Percentiles rank a stretch among this genome's conserved stretches.
These are phyloP conservation scores for Plasmopara muralis DNA, from an alignment of 352 stramenopile genomes.

Conservation along the genomic window DNA sequence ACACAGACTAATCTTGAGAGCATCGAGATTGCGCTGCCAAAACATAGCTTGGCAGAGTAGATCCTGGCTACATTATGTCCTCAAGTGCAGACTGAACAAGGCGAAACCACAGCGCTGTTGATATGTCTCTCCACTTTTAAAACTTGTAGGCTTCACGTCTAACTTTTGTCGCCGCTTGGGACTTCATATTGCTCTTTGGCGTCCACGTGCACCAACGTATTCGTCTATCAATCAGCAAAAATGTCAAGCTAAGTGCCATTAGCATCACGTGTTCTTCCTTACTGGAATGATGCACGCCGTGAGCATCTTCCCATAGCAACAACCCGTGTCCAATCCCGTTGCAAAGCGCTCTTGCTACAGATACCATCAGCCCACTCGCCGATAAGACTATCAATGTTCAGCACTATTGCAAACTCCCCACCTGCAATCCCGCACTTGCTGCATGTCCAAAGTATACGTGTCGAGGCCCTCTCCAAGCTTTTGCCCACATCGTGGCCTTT, in stretches of 20 bases:
- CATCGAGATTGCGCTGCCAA: too few species aligned
- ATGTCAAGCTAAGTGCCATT: constrained; percentile 3
- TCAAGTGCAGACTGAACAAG: neutral
- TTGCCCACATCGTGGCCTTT: constrained; percentile 53
- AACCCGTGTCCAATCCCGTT: constrained; percentile 88
- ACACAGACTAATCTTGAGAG: too few species aligned
- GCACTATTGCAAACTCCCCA: constrained; percentile 8
- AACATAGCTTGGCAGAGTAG: neutral
- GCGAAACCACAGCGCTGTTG: neutral
- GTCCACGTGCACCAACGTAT: constrained; percentile 29
- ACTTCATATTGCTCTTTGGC: constrained; percentile 33
- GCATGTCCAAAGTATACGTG: constrained; percentile 91
- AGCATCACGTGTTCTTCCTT: neutral
- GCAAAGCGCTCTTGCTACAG: constrained; percentile 77
- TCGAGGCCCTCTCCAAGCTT: constrained; percentile 66
- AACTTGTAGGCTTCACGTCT: constrained; percentile 1
- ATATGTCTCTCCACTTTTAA: neutral
- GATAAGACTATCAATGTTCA: neutral
- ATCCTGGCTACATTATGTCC: neutral
- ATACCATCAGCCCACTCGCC: neutral
- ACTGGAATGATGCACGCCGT: constrained; percentile 86
- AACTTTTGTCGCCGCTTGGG: constrained; percentile 19
- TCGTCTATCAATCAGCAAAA: constrained; percentile 19
- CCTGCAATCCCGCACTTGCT: constrained; percentile 75
- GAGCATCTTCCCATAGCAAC: constrained; percentile 83